Evolutionary conservation across 306 rosid genomes (phyloP), one percentile per base, ranked within the genome.

Genomic region (Vigna hirtella): DNA sequence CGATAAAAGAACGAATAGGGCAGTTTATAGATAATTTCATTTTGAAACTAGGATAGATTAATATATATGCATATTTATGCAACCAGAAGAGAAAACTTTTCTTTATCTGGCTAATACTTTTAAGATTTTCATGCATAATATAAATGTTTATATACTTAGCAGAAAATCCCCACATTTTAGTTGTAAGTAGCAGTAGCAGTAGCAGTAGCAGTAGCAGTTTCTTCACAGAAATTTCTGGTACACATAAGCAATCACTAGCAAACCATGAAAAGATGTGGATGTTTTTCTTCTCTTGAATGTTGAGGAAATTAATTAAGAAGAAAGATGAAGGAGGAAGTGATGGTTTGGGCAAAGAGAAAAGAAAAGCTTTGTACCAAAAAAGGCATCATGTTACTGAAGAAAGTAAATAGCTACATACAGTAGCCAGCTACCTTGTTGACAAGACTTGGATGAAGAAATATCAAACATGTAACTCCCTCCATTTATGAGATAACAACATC

Each of bases 401-500:
- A 43, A 56, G 59, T 10, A 85, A 69, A 76, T 77, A 40, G 68
- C 90, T 84, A 79, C 87, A 72, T 34, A 70, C 90, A 66, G 82
- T 79, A 78, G 18, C 53, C 12, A 49, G 89, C 90, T 69, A 76
- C 85, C 74, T 69, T 56, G 22, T 71, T 80, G 68, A 86, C 89
- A 79, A 84, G 79, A 43, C 88, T 69, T 82, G 73, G 68, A 66
- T 42, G 79, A 89, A 87, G 13, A 87, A 63, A 64, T 87, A 89
- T 38, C 84, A 47, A 47, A 69, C n/a, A 3, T 48, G 48, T 36
- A 12, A 64, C 34, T 20, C 73, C 18, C 24, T 40, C 83, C 43
- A 83, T 80, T 11, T 17, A 83, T 0, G 90, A 85, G 55, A 82
- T 82, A 49, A 86, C 49, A 36, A 73, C 84, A 86, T 52, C 77